These are phyloP conservation scores for Xerocomellus intermedius DNA, from an alignment of 768 basidiomycete genomes.

Conservation along the genomic window DNA sequence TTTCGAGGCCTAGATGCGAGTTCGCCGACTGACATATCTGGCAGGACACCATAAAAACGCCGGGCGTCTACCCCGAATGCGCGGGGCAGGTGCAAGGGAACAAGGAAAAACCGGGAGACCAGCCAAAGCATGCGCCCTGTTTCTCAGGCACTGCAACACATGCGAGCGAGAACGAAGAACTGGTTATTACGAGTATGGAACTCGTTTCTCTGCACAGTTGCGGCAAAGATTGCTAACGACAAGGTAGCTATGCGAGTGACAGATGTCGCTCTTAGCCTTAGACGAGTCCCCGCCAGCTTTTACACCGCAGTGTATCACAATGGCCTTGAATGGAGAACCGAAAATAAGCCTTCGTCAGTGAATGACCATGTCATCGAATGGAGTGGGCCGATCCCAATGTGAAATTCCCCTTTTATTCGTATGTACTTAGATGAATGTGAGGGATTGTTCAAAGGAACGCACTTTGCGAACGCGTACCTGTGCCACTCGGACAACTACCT, in stretches of 20 bases:
- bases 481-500: too few relatives aligned
- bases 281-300: neutral
- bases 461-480: too few relatives aligned
- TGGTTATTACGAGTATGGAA: neutral
- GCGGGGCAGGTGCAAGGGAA: neutral
- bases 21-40: too few relatives aligned
- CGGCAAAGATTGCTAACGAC: neutral
- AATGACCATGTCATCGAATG: neutral
- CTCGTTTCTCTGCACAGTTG: neutral
- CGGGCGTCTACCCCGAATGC: too few relatives aligned
- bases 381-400: too few relatives aligned
- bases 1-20: too few relatives aligned
- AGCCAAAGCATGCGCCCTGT: neutral
- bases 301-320: neutral
- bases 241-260: neutral
- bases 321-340: neutral
- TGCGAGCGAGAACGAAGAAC: neutral
- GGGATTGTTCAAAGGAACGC: too few relatives aligned
- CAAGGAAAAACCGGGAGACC: neutral
- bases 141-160: neutral
- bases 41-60: too few relatives aligned
- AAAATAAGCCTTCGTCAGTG: neutral
- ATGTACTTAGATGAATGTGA: too few relatives aligned
- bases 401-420: too few relatives aligned
- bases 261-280: neutral